Conservation (phyloP, 176 grass and related monocot species). For the Thinopyrum elongatum region DNA sequence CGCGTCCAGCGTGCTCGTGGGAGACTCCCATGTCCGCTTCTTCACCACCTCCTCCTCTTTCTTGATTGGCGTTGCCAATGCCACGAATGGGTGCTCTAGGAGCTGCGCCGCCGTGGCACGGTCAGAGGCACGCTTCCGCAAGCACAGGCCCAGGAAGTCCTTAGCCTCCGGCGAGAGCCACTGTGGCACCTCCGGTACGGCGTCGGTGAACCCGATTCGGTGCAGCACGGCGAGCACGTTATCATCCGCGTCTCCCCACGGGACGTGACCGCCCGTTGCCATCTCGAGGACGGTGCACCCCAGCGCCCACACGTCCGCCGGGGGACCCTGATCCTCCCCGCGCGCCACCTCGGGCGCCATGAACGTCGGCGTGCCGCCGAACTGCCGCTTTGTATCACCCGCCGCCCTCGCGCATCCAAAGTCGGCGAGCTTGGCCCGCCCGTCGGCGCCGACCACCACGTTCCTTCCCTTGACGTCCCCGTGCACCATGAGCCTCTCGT, state of each 20-base stretch:
- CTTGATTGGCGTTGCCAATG: neutral
- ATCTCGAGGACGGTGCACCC: conserved; percentile 57
- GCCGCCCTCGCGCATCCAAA: conserved; percentile 38
- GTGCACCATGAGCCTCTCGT: conserved; percentile 36
- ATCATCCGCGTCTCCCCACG: conserved; percentile 15
- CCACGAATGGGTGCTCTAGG: conserved; percentile 44
- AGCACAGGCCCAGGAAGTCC: conserved; percentile 56
- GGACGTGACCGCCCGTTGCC: conserved; percentile 26
- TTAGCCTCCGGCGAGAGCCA: conserved; percentile 46
- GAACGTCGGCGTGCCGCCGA: conserved; percentile 47
- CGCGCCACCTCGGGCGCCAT: conserved; percentile 69
- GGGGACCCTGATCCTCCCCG: conserved; percentile 43
- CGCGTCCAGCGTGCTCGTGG: conserved; percentile 34
- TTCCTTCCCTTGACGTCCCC: conserved; percentile 63
- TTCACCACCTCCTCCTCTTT: neutral
- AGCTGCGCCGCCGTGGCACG: conserved; percentile 33
- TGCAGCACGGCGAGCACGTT: conserved; percentile 29
- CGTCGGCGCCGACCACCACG: conserved; percentile 37
- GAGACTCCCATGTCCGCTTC: conserved; percentile 34
- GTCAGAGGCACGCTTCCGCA: conserved; percentile 14
- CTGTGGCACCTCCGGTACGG: conserved; percentile 15
- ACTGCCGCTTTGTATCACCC: neutral
- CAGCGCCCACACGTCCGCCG: conserved; percentile 53
- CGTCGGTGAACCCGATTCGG: conserved; percentile 41
- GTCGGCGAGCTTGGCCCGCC: conserved; percentile 46